A percentile compares a stretch with the other conserved stretches of the same genome.
These are phyloP conservation scores for Clathrus columnatus DNA, from an alignment of 768 basidiomycete genomes.

Conservation along the genomic window DNA sequence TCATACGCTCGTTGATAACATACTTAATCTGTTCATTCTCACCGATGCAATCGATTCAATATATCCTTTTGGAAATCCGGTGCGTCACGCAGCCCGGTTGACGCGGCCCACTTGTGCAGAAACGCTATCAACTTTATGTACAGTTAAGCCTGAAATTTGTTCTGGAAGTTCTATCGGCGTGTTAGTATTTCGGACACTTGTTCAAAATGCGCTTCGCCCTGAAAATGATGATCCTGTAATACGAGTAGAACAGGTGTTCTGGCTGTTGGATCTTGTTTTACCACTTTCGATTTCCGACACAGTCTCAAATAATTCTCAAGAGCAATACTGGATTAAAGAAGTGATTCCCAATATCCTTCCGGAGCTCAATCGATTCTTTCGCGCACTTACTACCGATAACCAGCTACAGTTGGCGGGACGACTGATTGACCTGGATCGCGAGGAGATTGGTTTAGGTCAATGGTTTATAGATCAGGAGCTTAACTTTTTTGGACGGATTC, in stretches of 20 bases:
- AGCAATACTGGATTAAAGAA: conserved; percentile 37
- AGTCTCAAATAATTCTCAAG: conserved; percentile 23
- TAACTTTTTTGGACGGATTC: conserved; percentile 35
- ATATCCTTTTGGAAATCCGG: conserved; percentile 31
- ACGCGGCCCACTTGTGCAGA: conserved; percentile 45
- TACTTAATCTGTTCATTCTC: not conserved
- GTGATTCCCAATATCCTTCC: conserved; percentile 50
- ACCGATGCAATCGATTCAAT: conserved; percentile 32
- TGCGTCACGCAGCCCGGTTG: conserved; percentile 33
- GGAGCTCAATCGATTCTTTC: conserved; percentile 49
- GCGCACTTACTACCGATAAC: conserved; percentile 45
- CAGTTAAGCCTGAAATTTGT: conserved; percentile 24
- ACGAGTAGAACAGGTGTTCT: conserved; percentile 46
- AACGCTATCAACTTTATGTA: conserved; percentile 35
- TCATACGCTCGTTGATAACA: conserved; percentile 25
- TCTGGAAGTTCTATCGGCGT: conserved; percentile 35
- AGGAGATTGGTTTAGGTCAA: conserved; percentile 49
- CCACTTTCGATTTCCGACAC: conserved; percentile 25
- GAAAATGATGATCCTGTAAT: conserved; percentile 46
- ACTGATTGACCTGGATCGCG: conserved; percentile 49
- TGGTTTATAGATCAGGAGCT: conserved; percentile 65
- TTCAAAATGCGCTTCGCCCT: conserved; percentile 37
- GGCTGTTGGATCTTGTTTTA: conserved; percentile 49
- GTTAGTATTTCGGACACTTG: conserved; percentile 45
- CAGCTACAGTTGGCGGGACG: conserved; percentile 45